phyloP scores from a whole-genome alignment of 2,329 filamentous ascomycete genomes.

The Ophiocordyceps camponoti-leonardi region DNA sequence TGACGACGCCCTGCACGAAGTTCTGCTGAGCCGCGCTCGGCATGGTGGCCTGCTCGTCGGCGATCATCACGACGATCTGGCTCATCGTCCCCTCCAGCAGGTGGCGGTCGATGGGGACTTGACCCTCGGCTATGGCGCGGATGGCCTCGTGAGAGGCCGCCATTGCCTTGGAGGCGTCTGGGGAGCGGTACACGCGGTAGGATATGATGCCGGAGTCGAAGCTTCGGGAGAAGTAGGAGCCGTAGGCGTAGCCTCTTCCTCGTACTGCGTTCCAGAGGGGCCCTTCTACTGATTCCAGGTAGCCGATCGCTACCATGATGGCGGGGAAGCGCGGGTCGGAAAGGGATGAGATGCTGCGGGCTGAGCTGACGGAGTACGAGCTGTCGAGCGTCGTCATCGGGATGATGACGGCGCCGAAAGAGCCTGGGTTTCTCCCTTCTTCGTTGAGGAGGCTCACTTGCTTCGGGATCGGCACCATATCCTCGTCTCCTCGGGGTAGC shows the following conservation, averaged over 20 bases:
- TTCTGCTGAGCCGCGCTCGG: conserved; percentile 65
- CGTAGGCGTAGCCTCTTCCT: conserved; percentile 86
- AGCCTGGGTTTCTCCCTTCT: conserved; percentile 59
- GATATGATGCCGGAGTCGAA: conserved; percentile 65
- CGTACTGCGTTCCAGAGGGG: conserved; percentile 89
- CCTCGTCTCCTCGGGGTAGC: conserved; percentile 16
- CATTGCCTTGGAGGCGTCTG: conserved; percentile 78
- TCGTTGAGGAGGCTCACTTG: conserved; percentile 55
- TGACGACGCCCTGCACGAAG: conserved; percentile 67
- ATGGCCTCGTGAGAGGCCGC: conserved; percentile 59
- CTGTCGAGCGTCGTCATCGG: conserved; percentile 89
- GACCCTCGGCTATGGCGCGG: conserved; percentile 54
- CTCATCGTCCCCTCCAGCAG: conserved; percentile 83
- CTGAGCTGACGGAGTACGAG: conserved; percentile 66
- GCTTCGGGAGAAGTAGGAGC: conserved; percentile 61
- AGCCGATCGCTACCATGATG: conserved; percentile 73
- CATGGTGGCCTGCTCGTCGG: conserved; percentile 79
- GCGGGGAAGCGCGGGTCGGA: conserved; percentile 64
- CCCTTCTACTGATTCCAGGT: conserved; percentile 84
- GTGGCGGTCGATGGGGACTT: conserved; percentile 55
- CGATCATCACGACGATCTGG: conserved; percentile 70
- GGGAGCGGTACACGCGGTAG: conserved; percentile 79
- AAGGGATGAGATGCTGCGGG: conserved; percentile 58
- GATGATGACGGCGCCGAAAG: conserved; percentile 57
- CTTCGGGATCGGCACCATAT: conserved; percentile 54